These are phyloP conservation scores for Aureobasidium sp. DNA, from an alignment of 2,329 filamentous ascomycete genomes.

Conservation along the genomic window DNA sequence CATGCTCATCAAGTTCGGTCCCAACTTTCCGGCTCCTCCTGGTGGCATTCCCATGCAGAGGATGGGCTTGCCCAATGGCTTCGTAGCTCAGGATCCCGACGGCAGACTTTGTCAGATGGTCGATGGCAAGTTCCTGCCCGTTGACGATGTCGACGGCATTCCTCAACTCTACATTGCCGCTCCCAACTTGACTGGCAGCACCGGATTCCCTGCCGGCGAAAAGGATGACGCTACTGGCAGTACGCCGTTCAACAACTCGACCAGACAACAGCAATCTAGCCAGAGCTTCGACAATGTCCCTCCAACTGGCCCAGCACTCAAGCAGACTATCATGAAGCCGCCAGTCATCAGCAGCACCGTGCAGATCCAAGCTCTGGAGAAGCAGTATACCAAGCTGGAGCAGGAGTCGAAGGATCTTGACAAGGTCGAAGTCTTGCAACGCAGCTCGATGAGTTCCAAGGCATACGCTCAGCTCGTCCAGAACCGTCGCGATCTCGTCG, in stretches of 20 bases:
- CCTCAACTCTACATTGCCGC: constrained; percentile 29
- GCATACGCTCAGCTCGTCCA: constrained; percentile 26
- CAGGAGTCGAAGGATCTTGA: constrained; percentile 29
- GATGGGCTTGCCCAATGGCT: constrained; percentile 24
- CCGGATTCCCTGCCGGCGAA: constrained; percentile 16
- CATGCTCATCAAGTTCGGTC: constrained; percentile 30
- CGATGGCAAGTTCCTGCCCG: constrained; percentile 28
- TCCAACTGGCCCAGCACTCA: constrained; percentile 1
- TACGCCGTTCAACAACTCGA: constrained; percentile 11
- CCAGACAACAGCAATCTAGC: neutral
- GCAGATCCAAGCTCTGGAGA: constrained; percentile 29
- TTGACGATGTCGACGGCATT: constrained; percentile 26
- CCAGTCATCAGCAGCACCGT: constrained; percentile 21
- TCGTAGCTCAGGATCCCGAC: constrained; percentile 28
- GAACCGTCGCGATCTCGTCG: constrained; percentile 28
- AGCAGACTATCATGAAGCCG: constrained; percentile 12
- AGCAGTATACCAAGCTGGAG: constrained; percentile 30
- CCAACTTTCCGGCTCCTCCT: constrained; percentile 25
- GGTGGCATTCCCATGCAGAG: constrained; percentile 23
- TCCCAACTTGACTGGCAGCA: constrained; percentile 25
- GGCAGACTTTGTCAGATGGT: constrained; percentile 32
- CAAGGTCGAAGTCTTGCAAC: constrained; percentile 31
- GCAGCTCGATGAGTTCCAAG: constrained; percentile 24
- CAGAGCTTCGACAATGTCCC: neutral
- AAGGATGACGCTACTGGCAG: constrained; percentile 16